Evolutionary conservation across 1,284 basidiomycete species (phyloP).

Genomic region (Ceratobasidium theobromae): DNA sequence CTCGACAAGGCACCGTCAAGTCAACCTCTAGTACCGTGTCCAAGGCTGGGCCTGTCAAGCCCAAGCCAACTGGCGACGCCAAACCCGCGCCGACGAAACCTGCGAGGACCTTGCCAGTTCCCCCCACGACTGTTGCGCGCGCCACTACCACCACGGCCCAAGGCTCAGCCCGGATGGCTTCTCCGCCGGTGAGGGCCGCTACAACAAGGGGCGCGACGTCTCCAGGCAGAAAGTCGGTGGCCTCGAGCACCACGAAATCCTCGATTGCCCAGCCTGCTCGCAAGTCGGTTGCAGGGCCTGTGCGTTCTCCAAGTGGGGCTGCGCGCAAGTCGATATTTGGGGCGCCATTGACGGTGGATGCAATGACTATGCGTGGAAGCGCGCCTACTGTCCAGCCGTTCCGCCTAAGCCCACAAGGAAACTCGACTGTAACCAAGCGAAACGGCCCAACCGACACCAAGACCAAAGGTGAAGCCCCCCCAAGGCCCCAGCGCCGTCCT

Average conservation of each 20-base stretch:
- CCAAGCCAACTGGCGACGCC: no score
- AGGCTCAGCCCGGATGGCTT: conserved; percentile 6
- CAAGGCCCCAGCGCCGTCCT: conserved; percentile 57
- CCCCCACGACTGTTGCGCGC: conserved; percentile 12
- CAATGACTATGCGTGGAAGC: conserved; percentile 26
- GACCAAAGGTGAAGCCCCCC: no score
- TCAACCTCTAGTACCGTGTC: neutral
- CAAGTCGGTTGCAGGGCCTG: no score
- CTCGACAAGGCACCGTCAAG: conserved; percentile 48
- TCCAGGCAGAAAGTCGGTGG: conserved; percentile 1
- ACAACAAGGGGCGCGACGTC: neutral
- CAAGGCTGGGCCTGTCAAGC: neutral
- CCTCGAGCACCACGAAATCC: no score
- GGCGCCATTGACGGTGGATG: conserved; percentile 9
- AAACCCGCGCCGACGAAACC: neutral
- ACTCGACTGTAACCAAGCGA: neutral
- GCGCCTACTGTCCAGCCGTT: conserved; percentile 29
- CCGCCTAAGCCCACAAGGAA: conserved; percentile 14
- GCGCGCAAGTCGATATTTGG: conserved; percentile 12
- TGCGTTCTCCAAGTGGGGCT: no score
- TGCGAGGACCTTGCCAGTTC: neutral
- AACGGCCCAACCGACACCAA: no score
- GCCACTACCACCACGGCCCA: conserved; percentile 6
- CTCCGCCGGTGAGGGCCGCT: conserved; percentile 18
- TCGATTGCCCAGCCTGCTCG: no score